A percentile compares a stretch with the other conserved stretches of the same genome.
These are phyloP conservation scores for Pseudognaphalium luteoalbum DNA, from an alignment of 129 eudicot species.

Conservation along the genomic window DNA sequence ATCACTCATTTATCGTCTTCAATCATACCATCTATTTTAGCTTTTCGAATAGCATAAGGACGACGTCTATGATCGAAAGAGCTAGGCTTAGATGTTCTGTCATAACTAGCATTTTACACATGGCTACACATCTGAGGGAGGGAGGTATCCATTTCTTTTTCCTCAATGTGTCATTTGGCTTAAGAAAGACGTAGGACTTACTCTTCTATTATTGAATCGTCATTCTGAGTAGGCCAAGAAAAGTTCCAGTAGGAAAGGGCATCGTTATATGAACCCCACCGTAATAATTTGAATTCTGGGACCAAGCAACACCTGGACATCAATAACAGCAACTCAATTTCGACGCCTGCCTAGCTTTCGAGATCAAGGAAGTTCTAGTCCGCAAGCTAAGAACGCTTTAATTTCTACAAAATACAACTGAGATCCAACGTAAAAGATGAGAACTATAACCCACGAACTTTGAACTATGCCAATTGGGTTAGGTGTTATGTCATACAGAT, in stretches of 20 bases:
- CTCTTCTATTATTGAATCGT: conserved; percentile 20
- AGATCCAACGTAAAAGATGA: not conserved
- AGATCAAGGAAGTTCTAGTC: not conserved
- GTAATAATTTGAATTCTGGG: conserved; percentile 6
- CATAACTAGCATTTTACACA: not conserved
- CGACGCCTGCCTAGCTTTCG: not conserved
- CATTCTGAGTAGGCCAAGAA: conserved; percentile 18
- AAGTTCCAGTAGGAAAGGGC: conserved; percentile 14
- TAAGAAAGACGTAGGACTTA: conserved; percentile 1
- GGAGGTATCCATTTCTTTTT: not conserved
- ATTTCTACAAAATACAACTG: not conserved
- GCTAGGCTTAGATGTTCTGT: not conserved
- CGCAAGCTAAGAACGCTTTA: not conserved
- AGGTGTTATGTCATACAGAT: not conserved
- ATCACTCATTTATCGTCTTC: not conserved
- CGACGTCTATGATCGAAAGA: conserved; percentile 10
- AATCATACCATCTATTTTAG: conserved; percentile 5
- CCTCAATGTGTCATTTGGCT: not conserved
- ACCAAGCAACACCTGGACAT: not conserved
- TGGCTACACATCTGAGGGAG: not conserved
- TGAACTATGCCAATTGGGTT: not conserved
- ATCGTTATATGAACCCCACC: conserved; percentile 7
- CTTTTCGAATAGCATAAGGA: not conserved
- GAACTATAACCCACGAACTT: not conserved
- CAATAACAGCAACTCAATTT: conserved; percentile 1